phyloP scores from a whole-genome alignment of 192 early-diverging fungal species.

The Mortierella claussenii region DNA sequence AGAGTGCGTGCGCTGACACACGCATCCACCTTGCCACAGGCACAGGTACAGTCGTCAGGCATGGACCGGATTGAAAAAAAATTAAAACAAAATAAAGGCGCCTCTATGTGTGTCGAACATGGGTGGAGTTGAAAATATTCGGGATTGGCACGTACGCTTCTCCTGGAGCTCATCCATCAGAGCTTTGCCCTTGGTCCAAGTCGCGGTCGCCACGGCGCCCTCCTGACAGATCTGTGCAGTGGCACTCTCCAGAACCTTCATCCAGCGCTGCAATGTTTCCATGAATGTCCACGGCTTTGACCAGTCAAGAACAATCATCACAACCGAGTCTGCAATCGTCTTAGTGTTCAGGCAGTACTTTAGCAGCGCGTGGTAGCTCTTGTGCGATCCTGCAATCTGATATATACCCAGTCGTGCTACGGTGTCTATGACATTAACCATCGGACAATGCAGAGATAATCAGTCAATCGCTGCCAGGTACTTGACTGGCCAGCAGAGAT shows the following conservation, averaged over 20 bases:
- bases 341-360: constrained; percentile 76
- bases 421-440: no score
- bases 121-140: no score
- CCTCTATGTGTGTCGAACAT: no score
- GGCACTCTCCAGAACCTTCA: constrained; percentile 70
- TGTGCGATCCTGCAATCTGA: constrained; percentile 77
- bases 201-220: constrained; percentile 54
- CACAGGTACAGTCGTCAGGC: not conserved
- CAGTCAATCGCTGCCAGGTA: no score
- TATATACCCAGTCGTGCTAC: constrained; percentile 83
- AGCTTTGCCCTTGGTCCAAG: constrained; percentile 74
- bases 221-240: constrained; percentile 66
- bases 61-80: not conserved
- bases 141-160: constrained; percentile 64
- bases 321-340: constrained; percentile 69
- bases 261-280: constrained; percentile 82
- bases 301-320: constrained; percentile 92
- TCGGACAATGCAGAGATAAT: no score
- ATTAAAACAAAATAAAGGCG: not conserved
- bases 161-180: constrained; percentile 78
- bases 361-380: constrained; percentile 75
- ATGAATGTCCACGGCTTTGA: constrained; percentile 88
- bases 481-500: no score
- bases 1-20: not conserved
- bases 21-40: not conserved